Evolutionary conservation across 2,329 filamentous ascomycete genomes (phyloP).

Genomic region (Helotiales sp.): DNA sequence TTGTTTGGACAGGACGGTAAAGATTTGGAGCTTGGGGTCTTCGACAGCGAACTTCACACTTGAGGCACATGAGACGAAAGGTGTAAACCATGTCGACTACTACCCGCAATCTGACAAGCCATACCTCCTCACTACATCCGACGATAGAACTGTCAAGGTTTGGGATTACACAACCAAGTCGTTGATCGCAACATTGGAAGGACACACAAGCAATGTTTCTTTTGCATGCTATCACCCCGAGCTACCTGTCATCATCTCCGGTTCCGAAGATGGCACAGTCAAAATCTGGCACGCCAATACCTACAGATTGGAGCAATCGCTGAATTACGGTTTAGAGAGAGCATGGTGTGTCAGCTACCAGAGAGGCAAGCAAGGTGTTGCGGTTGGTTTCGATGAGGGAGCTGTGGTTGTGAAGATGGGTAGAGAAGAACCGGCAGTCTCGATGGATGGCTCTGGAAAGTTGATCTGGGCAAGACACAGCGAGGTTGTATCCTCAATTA

Average conservation of each 20-base stretch:
- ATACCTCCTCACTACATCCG: slow-evolving; percentile 93
- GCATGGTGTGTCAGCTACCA: slow-evolving; percentile 98
- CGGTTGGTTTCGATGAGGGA: slow-evolving; percentile 96
- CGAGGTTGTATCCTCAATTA: slow-evolving; percentile 91
- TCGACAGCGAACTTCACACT: slow-evolving; percentile 95
- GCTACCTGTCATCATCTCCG: slow-evolving; percentile 94
- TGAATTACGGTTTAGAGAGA: slow-evolving; percentile 93
- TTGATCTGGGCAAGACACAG: slow-evolving; percentile 95
- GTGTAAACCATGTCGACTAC: slow-evolving; percentile 97
- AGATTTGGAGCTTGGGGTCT: slow-evolving; percentile 95
- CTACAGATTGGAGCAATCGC: slow-evolving; percentile 90
- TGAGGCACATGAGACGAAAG: slow-evolving; percentile 95
- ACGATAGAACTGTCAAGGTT: slow-evolving; percentile 94
- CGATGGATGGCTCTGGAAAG: slow-evolving; percentile 95
- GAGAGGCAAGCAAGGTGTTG: slow-evolving; percentile 89
- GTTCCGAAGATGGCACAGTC: slow-evolving; percentile 94
- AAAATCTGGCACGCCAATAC: slow-evolving; percentile 99
- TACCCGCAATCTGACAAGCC: slow-evolving; percentile 73
- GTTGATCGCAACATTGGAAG: slow-evolving; percentile 92
- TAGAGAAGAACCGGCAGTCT: slow-evolving; percentile 93
- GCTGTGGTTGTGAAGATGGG: slow-evolving; percentile 98
- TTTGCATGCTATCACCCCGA: slow-evolving; percentile 98
- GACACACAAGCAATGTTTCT: slow-evolving; percentile 96
- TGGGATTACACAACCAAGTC: slow-evolving; percentile 99
- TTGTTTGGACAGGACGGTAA: slow-evolving; percentile 93